These are phyloP conservation scores for Botrytis porri DNA, from an alignment of 2,329 filamentous ascomycete genomes.

Conservation along the genomic window DNA sequence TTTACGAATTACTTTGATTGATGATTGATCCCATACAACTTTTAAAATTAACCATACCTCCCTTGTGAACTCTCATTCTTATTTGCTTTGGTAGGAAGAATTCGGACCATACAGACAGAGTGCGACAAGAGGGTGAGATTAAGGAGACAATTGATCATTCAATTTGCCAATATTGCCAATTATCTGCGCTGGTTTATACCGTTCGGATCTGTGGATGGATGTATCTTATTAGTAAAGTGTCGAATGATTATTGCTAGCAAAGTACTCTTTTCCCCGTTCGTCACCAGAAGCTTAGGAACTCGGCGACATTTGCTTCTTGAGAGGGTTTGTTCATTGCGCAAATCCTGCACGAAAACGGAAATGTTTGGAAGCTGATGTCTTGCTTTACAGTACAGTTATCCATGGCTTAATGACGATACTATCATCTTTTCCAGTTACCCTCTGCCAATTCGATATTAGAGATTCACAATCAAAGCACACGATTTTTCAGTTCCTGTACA, in stretches of 20 bases:
- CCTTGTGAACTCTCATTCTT: not conserved
- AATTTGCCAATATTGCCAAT: not conserved
- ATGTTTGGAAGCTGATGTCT: slow-evolving; percentile 10
- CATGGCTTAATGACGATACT: slow-evolving; percentile 4
- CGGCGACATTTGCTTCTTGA: slow-evolving; percentile 4
- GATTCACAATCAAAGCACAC: not conserved
- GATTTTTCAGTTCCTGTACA: slow-evolving; percentile 7
- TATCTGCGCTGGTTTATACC: not conserved
- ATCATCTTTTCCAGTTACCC: not conserved
- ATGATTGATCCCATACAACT: not conserved
- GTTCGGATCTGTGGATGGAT: not conserved
- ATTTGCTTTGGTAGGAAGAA: not conserved
- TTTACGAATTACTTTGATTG: not conserved
- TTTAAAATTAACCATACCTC: not conserved
- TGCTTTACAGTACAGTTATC: not conserved
- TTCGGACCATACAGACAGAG: not conserved
- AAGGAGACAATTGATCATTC: not conserved
- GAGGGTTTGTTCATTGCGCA: not conserved
- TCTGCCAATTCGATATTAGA: not conserved
- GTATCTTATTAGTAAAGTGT: slow-evolving; percentile 11
- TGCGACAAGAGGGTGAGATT: not conserved
- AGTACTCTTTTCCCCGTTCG: not conserved
- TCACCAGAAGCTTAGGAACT: not conserved
- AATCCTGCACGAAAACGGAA: not conserved
- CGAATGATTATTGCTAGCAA: slow-evolving; percentile 8